These are phyloP conservation scores for Adansonia rubrostipa DNA, from an alignment of 441 rosid species.

Conservation along the genomic window DNA sequence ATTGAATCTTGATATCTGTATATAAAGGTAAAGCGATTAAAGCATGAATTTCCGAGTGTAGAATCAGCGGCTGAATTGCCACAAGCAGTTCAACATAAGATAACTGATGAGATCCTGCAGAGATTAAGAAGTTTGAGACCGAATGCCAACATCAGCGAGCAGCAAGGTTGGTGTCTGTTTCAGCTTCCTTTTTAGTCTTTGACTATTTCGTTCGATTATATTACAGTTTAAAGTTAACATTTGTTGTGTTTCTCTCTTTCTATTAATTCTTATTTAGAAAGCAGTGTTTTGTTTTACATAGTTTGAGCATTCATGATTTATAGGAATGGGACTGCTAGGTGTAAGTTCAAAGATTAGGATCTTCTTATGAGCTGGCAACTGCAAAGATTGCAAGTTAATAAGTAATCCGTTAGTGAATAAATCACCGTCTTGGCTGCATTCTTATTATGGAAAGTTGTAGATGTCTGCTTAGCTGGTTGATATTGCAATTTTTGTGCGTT, in stretches of 20 bases:
- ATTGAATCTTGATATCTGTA: constrained; percentile 13
- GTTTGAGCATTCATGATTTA: constrained; percentile 6
- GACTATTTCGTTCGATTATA: neutral
- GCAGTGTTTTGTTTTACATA: neutral
- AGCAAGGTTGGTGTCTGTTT: constrained; percentile 60
- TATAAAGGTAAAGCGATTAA: constrained; percentile 63
- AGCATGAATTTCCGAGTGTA: constrained; percentile 45
- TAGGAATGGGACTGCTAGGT: neutral
- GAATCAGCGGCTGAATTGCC: constrained; percentile 55
- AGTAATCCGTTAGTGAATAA: neutral
- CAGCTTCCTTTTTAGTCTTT: neutral
- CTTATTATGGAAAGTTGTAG: neutral
- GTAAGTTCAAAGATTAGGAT: neutral
- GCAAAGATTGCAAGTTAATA: neutral
- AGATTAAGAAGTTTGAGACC: constrained; percentile 52
- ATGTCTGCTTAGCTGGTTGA: constrained; percentile 3
- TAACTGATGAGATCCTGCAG: constrained; percentile 72
- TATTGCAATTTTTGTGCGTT: neutral
- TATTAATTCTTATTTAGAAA: neutral
- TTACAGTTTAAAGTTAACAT: neutral
- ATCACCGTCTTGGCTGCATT: neutral
- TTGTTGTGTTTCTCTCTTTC: neutral
- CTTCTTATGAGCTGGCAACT: neutral
- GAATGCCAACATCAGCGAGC: constrained; percentile 46
- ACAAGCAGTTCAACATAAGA: constrained; percentile 51